These are phyloP conservation scores for Teratosphaeria pseudoeucalypti DNA, from an alignment of 2,329 filamentous ascomycete species.

Conservation along the genomic window DNA sequence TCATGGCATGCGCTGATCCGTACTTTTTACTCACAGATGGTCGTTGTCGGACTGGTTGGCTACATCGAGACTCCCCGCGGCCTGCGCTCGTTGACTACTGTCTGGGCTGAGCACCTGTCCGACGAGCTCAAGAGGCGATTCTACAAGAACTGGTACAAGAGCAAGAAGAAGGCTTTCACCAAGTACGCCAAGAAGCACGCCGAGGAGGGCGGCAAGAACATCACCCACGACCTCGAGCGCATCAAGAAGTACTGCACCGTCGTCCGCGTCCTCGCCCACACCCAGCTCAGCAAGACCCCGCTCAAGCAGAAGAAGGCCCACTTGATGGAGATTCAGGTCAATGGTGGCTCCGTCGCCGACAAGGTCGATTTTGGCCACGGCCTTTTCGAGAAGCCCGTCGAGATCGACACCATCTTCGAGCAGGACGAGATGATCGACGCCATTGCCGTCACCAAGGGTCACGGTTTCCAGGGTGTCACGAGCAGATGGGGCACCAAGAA, in stretches of 20 bases:
- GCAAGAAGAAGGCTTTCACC: constrained; percentile 99
- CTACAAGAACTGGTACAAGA: constrained; percentile 99
- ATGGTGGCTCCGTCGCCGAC: constrained; percentile 88
- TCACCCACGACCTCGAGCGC: constrained; percentile 96
- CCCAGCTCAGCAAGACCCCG: constrained; percentile 96
- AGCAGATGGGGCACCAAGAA: constrained; percentile 99
- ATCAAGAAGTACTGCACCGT: constrained; percentile 99
- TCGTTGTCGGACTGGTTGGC: constrained; percentile 98
- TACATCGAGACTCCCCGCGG: constrained; percentile 99
- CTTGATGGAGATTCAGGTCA: constrained; percentile 99
- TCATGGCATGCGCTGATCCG: constrained; percentile 48
- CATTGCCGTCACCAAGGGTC: constrained; percentile 99
- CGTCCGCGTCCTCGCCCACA: constrained; percentile 97
- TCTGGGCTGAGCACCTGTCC: constrained; percentile 98
- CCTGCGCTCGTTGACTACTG: constrained; percentile 97
- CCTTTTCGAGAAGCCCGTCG: constrained; percentile 98
- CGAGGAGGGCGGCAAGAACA: constrained; percentile 77
- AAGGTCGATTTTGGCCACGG: constrained; percentile 94
- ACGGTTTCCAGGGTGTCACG: constrained; percentile 96
- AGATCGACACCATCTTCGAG: constrained; percentile 92
- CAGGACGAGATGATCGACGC: constrained; percentile 99
- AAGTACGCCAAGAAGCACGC: constrained; percentile 99
- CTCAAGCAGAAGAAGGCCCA: constrained; percentile 99
- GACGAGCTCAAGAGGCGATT: constrained; percentile 99
- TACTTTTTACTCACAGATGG: constrained; percentile 58